phyloP scores from a whole-genome alignment of 2,329 filamentous ascomycete genomes.

The Beauveria scarabaeidicola region DNA sequence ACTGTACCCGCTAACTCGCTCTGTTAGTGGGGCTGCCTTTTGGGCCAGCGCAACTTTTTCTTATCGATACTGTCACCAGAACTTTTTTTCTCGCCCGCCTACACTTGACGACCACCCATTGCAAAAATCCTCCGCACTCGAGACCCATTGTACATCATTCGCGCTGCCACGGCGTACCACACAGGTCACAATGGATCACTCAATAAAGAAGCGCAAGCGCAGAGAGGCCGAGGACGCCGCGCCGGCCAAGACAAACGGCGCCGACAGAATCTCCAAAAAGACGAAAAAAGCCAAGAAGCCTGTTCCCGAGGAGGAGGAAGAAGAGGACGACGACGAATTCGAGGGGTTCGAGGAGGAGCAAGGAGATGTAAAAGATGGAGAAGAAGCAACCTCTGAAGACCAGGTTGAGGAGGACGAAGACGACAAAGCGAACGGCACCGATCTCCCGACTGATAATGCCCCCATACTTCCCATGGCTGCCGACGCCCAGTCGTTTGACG shows the following conservation, averaged over 20 bases:
- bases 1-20: neutral
- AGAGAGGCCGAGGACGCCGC: conserved; percentile 26
- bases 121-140: conserved; percentile 3
- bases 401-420: conserved; percentile 25
- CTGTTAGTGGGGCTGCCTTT: neutral
- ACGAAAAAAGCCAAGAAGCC: conserved; percentile 35
- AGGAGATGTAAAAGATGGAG: conserved; percentile 18
- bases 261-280: conserved; percentile 23
- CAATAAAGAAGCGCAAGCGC: conserved; percentile 36
- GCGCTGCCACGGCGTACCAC: neutral
- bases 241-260: conserved; percentile 15
- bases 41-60: conserved; percentile 2
- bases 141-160: neutral
- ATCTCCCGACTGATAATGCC: conserved; percentile 30
- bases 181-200: conserved; percentile 23
- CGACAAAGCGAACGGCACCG: conserved; percentile 21
- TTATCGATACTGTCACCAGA: conserved; percentile 8
- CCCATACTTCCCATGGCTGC: conserved; percentile 47
- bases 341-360: conserved; percentile 21
- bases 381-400: conserved; percentile 20
- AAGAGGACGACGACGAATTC: conserved; percentile 22
- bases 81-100: conserved; percentile 12
- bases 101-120: neutral
- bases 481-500: conserved; percentile 63
- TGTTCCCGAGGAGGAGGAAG: conserved; percentile 20